Base-by-base conservation (phyloP, 2,329 filamentous ascomycete species). In the Pyricularia sp. region DNA sequence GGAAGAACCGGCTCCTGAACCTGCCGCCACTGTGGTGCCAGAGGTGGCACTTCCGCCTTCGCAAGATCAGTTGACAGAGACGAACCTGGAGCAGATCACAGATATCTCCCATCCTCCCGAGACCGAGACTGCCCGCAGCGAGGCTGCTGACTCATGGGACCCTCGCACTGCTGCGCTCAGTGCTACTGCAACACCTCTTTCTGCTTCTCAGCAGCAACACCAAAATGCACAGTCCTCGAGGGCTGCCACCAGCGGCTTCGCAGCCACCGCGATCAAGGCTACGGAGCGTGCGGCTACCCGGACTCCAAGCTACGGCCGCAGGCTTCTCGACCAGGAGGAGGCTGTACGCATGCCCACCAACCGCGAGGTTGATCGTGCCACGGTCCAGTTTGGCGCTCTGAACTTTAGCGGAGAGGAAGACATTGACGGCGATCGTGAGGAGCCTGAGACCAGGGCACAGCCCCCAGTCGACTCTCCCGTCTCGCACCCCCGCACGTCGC, bases 281-380 rank as follows among this genome's bases (percentile, higher is more conserved):
- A 91, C 86, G 70, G 81, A 88, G 75, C 78, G 86, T 71, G 82
- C 86, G 28, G 80, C 85, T 69, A 82, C 84, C 70, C 91, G 94
- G 71, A 89, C 88, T 68, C 87, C 92, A 25, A 94, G 90, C 80
- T 93, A 91, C 79, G 91, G 96, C 78, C 89, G 94, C 73, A 91
- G 93, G 75, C 86, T 97, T 68, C 85, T 97, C 75, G 94, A 98
- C 75, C 95, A 99, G 78, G 94, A 97, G 79, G 95, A 99, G 81
- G 93, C 95, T 70, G 95, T 99, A 59, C 93, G 97, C 72, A 97
- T 99, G 94, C 95, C 95, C 64, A 93, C 92, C 70, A 97, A 97
- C 82, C 93, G 95, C 73, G 94, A 95, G 68, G 91, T 99, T 31
- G 94, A 98, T 78, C 90, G 93, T 74, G 88, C 94, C 73, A 92